Percentiles rank a stretch among this genome's conserved stretches.
phyloP scores from a whole-genome alignment of 2,329 filamentous ascomycete species.

The Blastomyces parvus region DNA sequence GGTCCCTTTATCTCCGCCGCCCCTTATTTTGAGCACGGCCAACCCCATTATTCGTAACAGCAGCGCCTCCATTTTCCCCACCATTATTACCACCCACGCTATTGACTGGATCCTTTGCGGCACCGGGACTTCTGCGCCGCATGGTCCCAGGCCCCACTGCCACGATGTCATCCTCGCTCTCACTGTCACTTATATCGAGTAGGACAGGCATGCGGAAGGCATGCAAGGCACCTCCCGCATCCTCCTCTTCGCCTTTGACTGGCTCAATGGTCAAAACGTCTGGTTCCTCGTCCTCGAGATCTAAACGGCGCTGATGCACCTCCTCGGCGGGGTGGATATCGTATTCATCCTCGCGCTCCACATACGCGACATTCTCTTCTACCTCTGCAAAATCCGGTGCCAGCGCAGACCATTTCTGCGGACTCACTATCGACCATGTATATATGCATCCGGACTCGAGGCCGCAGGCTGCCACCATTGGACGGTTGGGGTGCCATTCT shows the following conservation, averaged over 20 bases:
- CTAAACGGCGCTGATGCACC: slow-evolving; percentile 78
- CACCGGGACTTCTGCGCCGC: slow-evolving; percentile 72
- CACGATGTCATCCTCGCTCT: slow-evolving; percentile 82
- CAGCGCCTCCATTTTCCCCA: slow-evolving; percentile 14
- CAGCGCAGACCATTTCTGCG: slow-evolving; percentile 93
- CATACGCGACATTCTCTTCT: slow-evolving; percentile 95
- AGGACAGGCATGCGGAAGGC: slow-evolving; percentile 87
- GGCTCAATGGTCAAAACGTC: slow-evolving; percentile 75
- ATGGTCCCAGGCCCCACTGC: slow-evolving; percentile 68
- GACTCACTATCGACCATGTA: slow-evolving; percentile 90
- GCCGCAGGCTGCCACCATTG: slow-evolving; percentile 81
- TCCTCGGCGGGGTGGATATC: slow-evolving; percentile 95
- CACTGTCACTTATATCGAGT: slow-evolving; percentile 85
- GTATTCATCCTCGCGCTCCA: slow-evolving; percentile 93
- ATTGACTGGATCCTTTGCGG: slow-evolving; percentile 55
- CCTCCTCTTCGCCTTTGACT: slow-evolving; percentile 50
- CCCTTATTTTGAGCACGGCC: slow-evolving; percentile 20
- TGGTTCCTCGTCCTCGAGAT: slow-evolving; percentile 86
- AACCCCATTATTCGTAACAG: slow-evolving; percentile 11
- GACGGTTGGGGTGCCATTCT: slow-evolving; percentile 88
- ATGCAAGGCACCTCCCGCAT: slow-evolving; percentile 38
- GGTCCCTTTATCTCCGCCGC: slow-evolving; percentile 24
- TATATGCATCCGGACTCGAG: slow-evolving; percentile 89
- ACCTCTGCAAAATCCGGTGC: slow-evolving; percentile 96
- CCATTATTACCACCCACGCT: slow-evolving; percentile 25